Percentiles rank a stretch among this genome's conserved stretches.
Evolutionary conservation across 805 yeast genomes (phyloP).

Genomic region (Saccharomycopsis fodiens): DNA sequence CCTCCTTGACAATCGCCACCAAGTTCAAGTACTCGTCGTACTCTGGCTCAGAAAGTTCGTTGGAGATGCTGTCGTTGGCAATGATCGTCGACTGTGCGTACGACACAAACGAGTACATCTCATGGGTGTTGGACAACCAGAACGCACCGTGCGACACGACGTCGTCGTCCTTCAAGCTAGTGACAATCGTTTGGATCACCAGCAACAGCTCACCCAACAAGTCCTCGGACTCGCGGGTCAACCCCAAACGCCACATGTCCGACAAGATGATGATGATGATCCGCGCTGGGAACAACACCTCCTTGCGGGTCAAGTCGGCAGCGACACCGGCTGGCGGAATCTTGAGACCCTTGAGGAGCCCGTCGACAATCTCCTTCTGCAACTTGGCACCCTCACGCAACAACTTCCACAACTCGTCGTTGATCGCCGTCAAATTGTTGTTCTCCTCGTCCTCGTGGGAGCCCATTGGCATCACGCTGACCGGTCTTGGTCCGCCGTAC

Average conservation of each 20-base stretch:
- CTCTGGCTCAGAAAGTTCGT: conserved; percentile 84
- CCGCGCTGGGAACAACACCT: conserved; percentile 93
- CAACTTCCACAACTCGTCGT: conserved; percentile 64
- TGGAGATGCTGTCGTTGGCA: conserved; percentile 70
- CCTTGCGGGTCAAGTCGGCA: conserved; percentile 75
- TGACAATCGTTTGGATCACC: conserved; percentile 78
- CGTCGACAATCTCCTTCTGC: conserved; percentile 80
- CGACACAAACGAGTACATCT: conserved; percentile 86
- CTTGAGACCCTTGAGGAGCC: conserved; percentile 74
- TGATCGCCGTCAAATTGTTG: conserved; percentile 49
- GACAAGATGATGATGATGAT: conserved; percentile 84
- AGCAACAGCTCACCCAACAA: conserved; percentile 84
- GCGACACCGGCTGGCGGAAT: conserved; percentile 84
- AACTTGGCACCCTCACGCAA: conserved; percentile 64
- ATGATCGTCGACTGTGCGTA: conserved; percentile 90
- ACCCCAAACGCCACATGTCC: conserved; percentile 97
- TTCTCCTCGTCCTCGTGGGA: conserved; percentile 41
- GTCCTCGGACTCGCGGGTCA: conserved; percentile 85
- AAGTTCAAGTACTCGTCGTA: conserved; percentile 82
- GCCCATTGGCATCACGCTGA: conserved; percentile 53
- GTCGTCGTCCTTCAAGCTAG: conserved; percentile 75
- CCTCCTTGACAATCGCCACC: conserved; percentile 88
- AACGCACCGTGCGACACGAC: conserved; percentile 89
- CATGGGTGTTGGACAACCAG: conserved; percentile 96
- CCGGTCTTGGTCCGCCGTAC: conserved; percentile 46